Evolutionary conservation across 371 early-diverging fungal genomes (phyloP), one percentile per base, ranked within the genome.

Genomic region (Rhizopus microsporus): DNA sequence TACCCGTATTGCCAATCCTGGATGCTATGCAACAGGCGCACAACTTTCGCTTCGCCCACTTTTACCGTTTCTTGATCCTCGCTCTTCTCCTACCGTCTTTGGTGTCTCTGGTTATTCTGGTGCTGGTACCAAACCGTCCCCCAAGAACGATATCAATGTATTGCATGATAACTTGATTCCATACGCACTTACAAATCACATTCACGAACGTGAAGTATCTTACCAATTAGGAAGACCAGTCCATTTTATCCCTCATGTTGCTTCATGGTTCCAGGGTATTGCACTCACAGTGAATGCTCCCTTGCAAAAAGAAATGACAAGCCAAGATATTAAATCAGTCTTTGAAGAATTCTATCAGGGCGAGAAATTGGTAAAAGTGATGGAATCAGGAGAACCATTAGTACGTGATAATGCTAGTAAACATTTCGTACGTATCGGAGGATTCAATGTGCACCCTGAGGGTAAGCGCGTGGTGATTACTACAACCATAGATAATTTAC

Each of bases 61-160:
- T 42, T 61, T 90, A 38, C 83, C 87, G 32, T 86, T 85, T 53
- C 50, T 91, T 56, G 86, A 84, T 16, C 62, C 72, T 16, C 44
- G 73, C 5, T 65, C 74, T 5, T 69, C 77, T 7, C 89, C 91
- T 16, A 89, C 93, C 33, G 85, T 96, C 40, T 96, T 97, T 83
- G 98, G 98, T 51, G 95, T 97, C 1, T 93, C 93, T 33, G 98
- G 98, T 7, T 96, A 97, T 80, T 91, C 92, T 61, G 98, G 98
- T 31, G 98, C 98, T 10, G 98, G 98, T 16, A 96, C 97, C 54
- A 93, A 89, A 62, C 95, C 96, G 32, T 91, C 91, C 44, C 90
- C 90, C 61, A 96, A 95, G 76, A 98, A 96, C 74, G 93, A 98
- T 65, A 83, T 89, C 44, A 83, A 79, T 30, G 85, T 90, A 54